phyloP scores from a whole-genome alignment of 805 yeast species.

The Scheffersomyces spartinae region DNA sequence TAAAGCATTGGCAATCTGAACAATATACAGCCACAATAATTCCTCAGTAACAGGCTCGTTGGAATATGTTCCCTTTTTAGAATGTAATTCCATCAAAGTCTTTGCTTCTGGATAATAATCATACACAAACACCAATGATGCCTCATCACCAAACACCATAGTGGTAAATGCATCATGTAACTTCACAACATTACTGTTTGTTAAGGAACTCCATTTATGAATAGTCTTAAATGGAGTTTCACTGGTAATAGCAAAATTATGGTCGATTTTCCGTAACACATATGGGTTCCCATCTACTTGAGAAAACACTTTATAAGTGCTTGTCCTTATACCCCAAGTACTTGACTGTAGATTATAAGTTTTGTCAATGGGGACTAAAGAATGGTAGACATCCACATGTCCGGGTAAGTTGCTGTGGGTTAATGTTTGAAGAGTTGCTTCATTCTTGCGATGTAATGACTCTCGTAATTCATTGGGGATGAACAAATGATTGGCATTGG shows the following conservation, averaged over 20 bases:
- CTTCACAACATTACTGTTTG: constrained; percentile 48
- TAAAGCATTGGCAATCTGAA: constrained; percentile 65
- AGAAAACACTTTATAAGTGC: constrained; percentile 71
- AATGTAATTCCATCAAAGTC: constrained; percentile 62
- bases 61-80: constrained; percentile 28
- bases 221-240: constrained; percentile 51
- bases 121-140: constrained; percentile 62
- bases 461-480: constrained; percentile 66
- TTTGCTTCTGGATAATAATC: constrained; percentile 75
- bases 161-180: constrained; percentile 79
- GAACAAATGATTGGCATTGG: constrained; percentile 58
- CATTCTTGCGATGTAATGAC: constrained; percentile 58
- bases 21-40: constrained; percentile 61
- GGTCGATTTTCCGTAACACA: constrained; percentile 62
- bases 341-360: no score
- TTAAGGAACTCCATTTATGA: constrained; percentile 54
- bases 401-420: constrained; percentile 41
- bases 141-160: constrained; percentile 67
- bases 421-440: constrained; percentile 65
- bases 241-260: constrained; percentile 36
- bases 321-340: constrained; percentile 43
- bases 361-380: constrained; percentile 54
- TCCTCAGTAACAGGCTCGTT: constrained; percentile 50
- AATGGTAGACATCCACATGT: constrained; percentile 56
- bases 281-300: constrained; percentile 70